A percentile compares a stretch with the other conserved stretches of the same genome.
phyloP scores from a whole-genome alignment of 257 asterid genomes.

The Prunella vulgaris region DNA sequence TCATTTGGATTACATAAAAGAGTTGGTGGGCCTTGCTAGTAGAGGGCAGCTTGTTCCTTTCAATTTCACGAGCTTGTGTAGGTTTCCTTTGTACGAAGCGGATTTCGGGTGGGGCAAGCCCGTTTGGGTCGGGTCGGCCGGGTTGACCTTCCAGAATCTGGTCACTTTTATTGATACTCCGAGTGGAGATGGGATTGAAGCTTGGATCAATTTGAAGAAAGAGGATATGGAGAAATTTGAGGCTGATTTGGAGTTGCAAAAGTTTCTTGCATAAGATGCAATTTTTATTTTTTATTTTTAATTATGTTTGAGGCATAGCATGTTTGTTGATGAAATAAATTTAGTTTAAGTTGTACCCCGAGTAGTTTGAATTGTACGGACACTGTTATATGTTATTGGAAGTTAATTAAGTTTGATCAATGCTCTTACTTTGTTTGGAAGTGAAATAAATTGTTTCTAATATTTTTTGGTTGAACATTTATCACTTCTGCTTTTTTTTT shows the following conservation, averaged over 20 bases:
- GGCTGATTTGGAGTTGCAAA: constrained; percentile 22
- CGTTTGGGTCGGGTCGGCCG: constrained; percentile 33
- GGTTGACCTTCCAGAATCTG: constrained; percentile 30
- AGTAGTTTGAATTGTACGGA: too few species aligned
- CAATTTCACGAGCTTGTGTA: constrained; percentile 45
- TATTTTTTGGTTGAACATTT: too few species aligned
- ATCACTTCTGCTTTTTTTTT: too few species aligned
- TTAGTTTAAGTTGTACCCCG: too few species aligned
- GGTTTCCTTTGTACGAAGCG: constrained; percentile 44
- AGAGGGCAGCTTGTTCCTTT: constrained; percentile 32
- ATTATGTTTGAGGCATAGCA: too few species aligned
- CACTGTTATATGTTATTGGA: too few species aligned
- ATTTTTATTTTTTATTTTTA: too few species aligned
- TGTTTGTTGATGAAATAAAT: too few species aligned
- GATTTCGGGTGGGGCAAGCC: constrained; percentile 63
- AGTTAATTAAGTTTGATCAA: too few species aligned
- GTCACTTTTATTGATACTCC: constrained; percentile 29
- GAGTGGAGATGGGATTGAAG: constrained; percentile 42
- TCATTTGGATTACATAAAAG: constrained; percentile 25
- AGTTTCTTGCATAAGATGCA: neutral
- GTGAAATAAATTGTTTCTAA: too few species aligned
- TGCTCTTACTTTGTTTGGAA: too few species aligned
- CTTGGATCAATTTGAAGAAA: constrained; percentile 32
- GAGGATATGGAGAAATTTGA: constrained; percentile 45
- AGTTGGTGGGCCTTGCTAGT: neutral